Conservation (phyloP, 345 rosid species). For the Pugionium cornutum region DNA sequence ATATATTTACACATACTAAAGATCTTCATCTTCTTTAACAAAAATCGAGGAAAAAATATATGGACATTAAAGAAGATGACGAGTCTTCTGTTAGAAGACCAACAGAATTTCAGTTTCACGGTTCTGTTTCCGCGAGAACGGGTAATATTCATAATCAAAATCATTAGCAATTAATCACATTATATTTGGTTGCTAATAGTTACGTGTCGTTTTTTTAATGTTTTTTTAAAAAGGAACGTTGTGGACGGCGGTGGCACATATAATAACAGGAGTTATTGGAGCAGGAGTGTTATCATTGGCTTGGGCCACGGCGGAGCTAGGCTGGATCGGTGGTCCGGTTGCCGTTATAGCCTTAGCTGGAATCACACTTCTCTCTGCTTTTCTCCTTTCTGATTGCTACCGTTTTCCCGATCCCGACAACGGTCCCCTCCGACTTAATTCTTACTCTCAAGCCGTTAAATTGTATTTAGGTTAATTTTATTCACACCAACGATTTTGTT, state of each 20-base stretch:
- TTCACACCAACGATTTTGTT: not conserved
- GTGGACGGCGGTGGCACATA: constrained; percentile 66
- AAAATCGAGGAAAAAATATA: not conserved
- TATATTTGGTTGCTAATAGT: not conserved
- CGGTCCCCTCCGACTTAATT: constrained; percentile 50
- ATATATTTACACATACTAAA: not conserved
- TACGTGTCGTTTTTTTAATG: constrained; percentile 3
- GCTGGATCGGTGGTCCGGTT: constrained; percentile 74
- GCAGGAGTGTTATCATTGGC: constrained; percentile 81
- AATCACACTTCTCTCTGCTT: constrained; percentile 49
- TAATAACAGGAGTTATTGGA: constrained; percentile 78
- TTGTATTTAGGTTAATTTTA: constrained; percentile 48
- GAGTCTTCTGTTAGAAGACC: constrained; percentile 18
- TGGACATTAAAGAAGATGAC: constrained; percentile 19
- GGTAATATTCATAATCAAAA: constrained; percentile 22
- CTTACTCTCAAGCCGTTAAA: constrained; percentile 55
- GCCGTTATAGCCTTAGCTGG: constrained; percentile 50
- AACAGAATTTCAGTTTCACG: constrained; percentile 23
- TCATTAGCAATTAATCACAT: not conserved
- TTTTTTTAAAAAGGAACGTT: constrained; percentile 44
- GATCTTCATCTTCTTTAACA: not conserved
- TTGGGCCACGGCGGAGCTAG: constrained; percentile 69
- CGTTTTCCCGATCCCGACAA: constrained; percentile 53
- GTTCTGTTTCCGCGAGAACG: constrained; percentile 27
- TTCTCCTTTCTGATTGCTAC: constrained; percentile 57